Percentiles rank a stretch among this genome's conserved stretches.
phyloP scores from a whole-genome alignment of 331 rosid genomes.

The Acacia pycnantha region DNA sequence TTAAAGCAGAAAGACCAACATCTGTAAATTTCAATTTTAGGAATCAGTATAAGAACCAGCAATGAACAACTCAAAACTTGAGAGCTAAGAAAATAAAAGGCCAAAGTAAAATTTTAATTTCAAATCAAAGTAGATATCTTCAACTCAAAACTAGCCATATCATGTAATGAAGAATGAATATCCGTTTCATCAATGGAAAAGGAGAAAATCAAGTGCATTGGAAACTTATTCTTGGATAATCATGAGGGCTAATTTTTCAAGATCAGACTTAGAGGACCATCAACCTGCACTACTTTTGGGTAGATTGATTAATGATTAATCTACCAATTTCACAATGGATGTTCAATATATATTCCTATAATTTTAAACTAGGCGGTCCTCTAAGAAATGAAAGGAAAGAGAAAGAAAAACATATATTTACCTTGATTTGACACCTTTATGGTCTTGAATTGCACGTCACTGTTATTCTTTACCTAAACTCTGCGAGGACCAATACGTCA shows the following conservation, averaged over 20 bases:
- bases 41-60: conserved; percentile 19
- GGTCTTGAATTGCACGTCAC: conserved; percentile 71
- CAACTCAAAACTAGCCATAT: not conserved
- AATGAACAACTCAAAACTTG: conserved; percentile 18
- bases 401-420: conserved; percentile 21
- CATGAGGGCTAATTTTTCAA: not conserved
- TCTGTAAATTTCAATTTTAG: conserved; percentile 54
- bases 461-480: conserved; percentile 62
- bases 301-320: not conserved
- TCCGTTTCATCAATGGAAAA: not conserved
- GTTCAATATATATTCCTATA: not conserved
- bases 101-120: not conserved
- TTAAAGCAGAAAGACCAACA: conserved; percentile 81
- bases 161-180: not conserved
- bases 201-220: not conserved
- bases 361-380: not conserved
- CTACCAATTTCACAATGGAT: not conserved
- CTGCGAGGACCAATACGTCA: conserved; percentile 91
- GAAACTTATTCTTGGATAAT: not conserved
- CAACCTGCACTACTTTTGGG: not conserved
- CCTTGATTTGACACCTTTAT: conserved; percentile 61
- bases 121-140: conserved; percentile 5
- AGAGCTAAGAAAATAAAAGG: not conserved
- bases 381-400: conserved; percentile 3
- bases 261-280: not conserved